Base-by-base conservation (phyloP, 768 basidiomycete species). In the Podaxis sp. region DNA sequence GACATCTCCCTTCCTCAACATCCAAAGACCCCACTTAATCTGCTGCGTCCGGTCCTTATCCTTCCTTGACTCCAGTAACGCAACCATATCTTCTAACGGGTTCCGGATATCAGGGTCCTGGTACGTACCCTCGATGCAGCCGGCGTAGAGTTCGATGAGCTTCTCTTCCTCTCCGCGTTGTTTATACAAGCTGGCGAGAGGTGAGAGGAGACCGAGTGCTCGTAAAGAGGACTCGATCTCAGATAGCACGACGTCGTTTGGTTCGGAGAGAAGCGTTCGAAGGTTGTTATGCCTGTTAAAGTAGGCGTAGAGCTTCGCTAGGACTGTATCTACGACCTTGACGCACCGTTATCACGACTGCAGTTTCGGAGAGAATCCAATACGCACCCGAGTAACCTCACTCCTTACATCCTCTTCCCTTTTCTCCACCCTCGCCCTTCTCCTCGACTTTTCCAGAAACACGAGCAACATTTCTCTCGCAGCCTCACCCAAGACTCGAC, bases 301-400 rank as follows among this genome's bases (percentile, higher is more conserved):
- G 58, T 83, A 79, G 1, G 88, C 86, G 37, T 89, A 87, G 10
- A 95, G 75, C 72, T 91, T 91, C n/a, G 82, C 85, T 0, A 93
- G 82, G 0, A 88, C 86, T 1, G 91, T 94, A 71, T 94, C 92
- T n/a, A 94, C 86, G 30, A 87, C 82, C 91, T 93, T 8, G 12
- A 40, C 26, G 8, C 10, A 17, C 10, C 2, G 30, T 62, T 7
- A 63, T 41, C 36, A 37, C 3, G n/a, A 13, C 57, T 17, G 17
- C 46, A 26, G 11, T 6, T 12, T 60, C 10, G 46, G n/a, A 44
- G 41, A 37, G 12, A 55, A 41, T 53, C 36, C 36, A 36, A 37
- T 46, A 51, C 49, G 28, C 44, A 65, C 54, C 12, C 33, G 22
- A 24, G 44, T 20, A 52, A 52, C 56, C 10, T 54, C 59, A 11